Evolutionary conservation across 331 rosid genomes (phyloP), one percentile per base, ranked within the genome.

Genomic region (Spiraea crenata): DNA sequence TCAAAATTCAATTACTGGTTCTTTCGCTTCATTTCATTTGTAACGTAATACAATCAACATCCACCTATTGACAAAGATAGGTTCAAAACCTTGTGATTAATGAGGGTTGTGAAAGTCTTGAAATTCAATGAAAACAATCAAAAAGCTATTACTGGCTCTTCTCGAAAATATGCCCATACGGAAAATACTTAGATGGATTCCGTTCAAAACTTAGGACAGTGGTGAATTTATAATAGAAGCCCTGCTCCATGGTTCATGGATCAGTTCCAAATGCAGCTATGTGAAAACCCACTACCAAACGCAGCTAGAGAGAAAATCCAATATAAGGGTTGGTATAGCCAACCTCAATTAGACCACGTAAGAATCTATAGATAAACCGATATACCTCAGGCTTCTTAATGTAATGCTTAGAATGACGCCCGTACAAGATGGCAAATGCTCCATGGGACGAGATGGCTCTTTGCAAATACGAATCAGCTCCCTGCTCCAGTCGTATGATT

Each of bases 311-410:
- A 71, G 45, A 37, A 47, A 44, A 25, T 9, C 13, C 19, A 38
- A 44, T 40, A 19, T 58, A 54, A 44, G 25, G 41, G 37, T 65
- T 58, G 61, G 41, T 45, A 54, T 8, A 51, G 46, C 38, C 51
- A 55, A 79, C 69, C n/a, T 14, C 19, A 49, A 45, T 67, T 50
- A 57, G 54, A 55, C 59, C 59, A 44, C 17, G 73, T 40, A 51
- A 57, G 56, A 66, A 69, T 17, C 73, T 60, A 61, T 48, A 41
- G 57, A 15, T 38, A 25, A 20, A 65, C 20, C 52, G 49, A 70
- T 50, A 75, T 91, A 95, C 99, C 96, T 95, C 93, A 0, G 96
- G 63, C 81, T 89, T 95, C 84, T 85, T 89, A 71, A 95, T 88
- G 85, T 88, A 95, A 84, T 89, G 93, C 84, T 78, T 88, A 3